Evolutionary conservation across 495 filamentous ascomycete genomes (phyloP).

Genomic region (Cercophora scortea): DNA sequence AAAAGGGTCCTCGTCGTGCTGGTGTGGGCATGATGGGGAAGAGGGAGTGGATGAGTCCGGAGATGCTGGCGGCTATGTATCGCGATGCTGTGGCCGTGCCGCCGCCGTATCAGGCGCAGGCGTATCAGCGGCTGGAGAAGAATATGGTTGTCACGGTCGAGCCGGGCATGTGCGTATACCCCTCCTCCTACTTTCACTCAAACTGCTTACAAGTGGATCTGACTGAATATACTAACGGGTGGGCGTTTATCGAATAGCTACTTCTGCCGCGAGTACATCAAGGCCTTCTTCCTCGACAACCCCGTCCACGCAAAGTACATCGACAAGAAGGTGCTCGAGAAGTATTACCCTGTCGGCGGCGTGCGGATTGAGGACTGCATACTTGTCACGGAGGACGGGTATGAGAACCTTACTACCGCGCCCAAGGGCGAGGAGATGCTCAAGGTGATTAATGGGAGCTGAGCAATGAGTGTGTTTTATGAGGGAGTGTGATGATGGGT

Average conservation of each 20-base stretch:
- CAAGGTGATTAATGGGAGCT: conserved; percentile 19
- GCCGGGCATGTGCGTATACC: conserved; percentile 59
- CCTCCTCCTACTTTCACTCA: too few relatives aligned
- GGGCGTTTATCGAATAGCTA: conserved; percentile 31
- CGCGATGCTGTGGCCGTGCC: conserved; percentile 7
- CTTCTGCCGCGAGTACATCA: conserved; percentile 56
- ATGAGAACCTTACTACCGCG: conserved; percentile 77
- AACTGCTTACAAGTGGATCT: neutral
- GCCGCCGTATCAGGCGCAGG: conserved; percentile 6
- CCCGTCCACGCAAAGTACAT: conserved; percentile 60
- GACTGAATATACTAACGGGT: neutral
- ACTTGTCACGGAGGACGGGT: conserved; percentile 66
- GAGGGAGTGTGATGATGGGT: too few relatives aligned
- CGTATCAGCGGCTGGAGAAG: conserved; percentile 43
- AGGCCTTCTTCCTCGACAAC: conserved; percentile 54
- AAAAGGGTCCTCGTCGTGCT: neutral
- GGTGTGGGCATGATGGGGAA: conserved; percentile 5
- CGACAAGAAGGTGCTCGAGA: conserved; percentile 59
- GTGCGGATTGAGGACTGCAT: conserved; percentile 92
- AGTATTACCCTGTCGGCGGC: conserved; percentile 73
- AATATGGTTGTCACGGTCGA: conserved; percentile 83
- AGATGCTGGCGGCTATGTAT: conserved; percentile 12
- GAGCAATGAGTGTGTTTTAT: too few relatives aligned
- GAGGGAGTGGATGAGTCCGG: conserved; percentile 12
- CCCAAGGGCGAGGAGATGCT: conserved; percentile 62